A percentile compares a stretch with the other conserved stretches of the same genome.
Conservation (phyloP, 441 rosid species). For the Jatropha multifida region DNA sequence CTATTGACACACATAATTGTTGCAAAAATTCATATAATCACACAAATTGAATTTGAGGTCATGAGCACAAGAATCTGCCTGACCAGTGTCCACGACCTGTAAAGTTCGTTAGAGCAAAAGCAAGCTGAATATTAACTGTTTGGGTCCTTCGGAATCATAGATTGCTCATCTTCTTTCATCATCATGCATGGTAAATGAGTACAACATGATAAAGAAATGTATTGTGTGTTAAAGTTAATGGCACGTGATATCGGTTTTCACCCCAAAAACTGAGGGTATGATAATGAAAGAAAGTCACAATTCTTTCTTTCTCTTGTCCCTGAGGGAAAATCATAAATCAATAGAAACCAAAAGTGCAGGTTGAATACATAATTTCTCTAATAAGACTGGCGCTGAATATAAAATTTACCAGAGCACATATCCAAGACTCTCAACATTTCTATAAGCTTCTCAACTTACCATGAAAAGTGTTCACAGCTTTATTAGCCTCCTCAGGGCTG, state of each 20-base stretch:
- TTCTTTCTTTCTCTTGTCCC: too few species aligned
- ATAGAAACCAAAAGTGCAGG: background rate
- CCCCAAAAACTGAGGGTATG: background rate
- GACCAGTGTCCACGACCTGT: background rate
- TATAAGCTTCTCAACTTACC: conserved; percentile 40
- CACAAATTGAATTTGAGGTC: background rate
- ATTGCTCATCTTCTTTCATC: background rate
- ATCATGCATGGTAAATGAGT: background rate
- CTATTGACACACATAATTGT: background rate
- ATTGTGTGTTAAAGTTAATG: background rate
- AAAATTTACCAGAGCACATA: conserved; percentile 3
- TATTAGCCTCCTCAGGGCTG: conserved; percentile 58
- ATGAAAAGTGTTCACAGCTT: conserved; percentile 45
- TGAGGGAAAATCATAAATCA: background rate
- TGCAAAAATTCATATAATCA: background rate
- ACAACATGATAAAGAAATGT: background rate
- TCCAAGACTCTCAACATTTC: background rate
- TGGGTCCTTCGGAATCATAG: background rate
- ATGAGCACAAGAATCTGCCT: background rate
- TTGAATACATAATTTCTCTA: background rate
- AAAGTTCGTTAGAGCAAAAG: background rate
- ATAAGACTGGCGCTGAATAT: background rate
- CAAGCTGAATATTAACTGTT: background rate
- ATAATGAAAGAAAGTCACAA: background rate
- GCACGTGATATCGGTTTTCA: background rate